Percentiles rank a stretch among this genome's conserved stretches.
These are phyloP conservation scores for Penicillium glabrum DNA, from an alignment of 2,329 filamentous ascomycete genomes.

Conservation along the genomic window DNA sequence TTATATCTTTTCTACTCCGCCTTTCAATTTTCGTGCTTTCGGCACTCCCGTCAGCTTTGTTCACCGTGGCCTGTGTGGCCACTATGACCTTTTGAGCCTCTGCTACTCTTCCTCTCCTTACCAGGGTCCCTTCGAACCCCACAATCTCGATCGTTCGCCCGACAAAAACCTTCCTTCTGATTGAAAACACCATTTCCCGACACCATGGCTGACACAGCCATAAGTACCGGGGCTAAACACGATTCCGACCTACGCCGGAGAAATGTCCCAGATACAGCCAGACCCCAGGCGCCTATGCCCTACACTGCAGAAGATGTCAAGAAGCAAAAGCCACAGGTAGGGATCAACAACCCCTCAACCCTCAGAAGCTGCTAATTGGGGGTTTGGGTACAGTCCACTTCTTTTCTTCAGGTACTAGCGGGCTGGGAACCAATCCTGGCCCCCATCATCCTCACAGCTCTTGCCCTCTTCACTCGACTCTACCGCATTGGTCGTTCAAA, in stretches of 20 bases:
- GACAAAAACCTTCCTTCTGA: not conserved
- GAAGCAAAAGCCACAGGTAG: conserved; percentile 39
- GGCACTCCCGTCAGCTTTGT: conserved; percentile 4
- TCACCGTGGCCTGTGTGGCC: conserved; percentile 11
- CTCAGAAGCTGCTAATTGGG: not conserved
- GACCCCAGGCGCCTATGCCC: conserved; percentile 21
- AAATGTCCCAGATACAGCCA: conserved; percentile 39
- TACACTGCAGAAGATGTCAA: conserved; percentile 30
- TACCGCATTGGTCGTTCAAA: conserved; percentile 68
- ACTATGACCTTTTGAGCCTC: conserved; percentile 21
- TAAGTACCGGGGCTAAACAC: conserved; percentile 36
- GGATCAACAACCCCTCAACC: not conserved
- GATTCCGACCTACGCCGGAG: conserved; percentile 41
- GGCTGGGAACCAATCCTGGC: conserved; percentile 63
- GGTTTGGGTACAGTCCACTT: conserved; percentile 27
- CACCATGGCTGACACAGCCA: conserved; percentile 36
- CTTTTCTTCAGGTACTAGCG: conserved; percentile 47
- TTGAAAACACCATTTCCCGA: not conserved
- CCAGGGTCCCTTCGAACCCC: not conserved
- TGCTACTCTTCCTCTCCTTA: conserved; percentile 12
- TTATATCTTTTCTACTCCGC: conserved; percentile 8
- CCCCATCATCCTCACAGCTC: conserved; percentile 62
- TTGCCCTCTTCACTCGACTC: conserved; percentile 66
- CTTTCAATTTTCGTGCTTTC: conserved; percentile 1
- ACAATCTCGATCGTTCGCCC: not conserved